Base-by-base conservation (phyloP, 2,329 filamentous ascomycete genomes). In the Botrytis aclada region DNA sequence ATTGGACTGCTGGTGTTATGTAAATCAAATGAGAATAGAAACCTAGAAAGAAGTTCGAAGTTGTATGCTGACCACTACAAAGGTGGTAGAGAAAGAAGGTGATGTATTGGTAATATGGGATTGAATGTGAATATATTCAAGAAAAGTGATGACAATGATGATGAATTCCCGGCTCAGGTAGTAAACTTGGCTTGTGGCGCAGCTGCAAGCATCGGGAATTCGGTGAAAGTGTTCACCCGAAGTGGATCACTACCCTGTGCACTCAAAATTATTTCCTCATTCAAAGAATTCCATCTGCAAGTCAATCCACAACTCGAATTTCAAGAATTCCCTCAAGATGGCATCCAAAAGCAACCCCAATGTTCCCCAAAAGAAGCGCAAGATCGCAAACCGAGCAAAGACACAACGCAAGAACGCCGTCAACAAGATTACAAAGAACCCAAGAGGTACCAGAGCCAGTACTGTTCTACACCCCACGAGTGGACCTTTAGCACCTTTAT, bases 281-380 rank as follows among this genome's bases (percentile, higher is more conserved):
- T 34, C 25, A 58, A 29, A 60, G 45, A 75, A 67, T 32, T 34
- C 47, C 73, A 51, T 67, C 34, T 56, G 14, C 54, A 47, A 29
- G 14, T 18, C 12, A 41, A 62, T 64, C 37, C 65, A 56, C 32
- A 63, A 54, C 25, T 34, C 10, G 25, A 71, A 47, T 12, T 62
- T 60, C 18, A 3, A 12, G 72, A 25, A 37, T 54, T 8, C 29
- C 2, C 3, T 67, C 75, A 78, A 69, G 47, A 81, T 81, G 80
- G 79, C 80, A 75, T 81, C 80, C 71, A 74, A 79, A 66, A 76
- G 77, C 32, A 81, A 81, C 54, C 79, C 80, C 54, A 81, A 81
- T 69, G 80, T 81, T 22, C 80, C 80, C 16, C 80, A 78, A 67
- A 81, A 81, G 74, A 76, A 78, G 63, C 77, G 80, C 29, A 76